A percentile compares a stretch with the other conserved stretches of the same genome.
These are phyloP conservation scores for Penicillium sp. DNA, from an alignment of 2,329 filamentous ascomycete species.

Conservation along the genomic window DNA sequence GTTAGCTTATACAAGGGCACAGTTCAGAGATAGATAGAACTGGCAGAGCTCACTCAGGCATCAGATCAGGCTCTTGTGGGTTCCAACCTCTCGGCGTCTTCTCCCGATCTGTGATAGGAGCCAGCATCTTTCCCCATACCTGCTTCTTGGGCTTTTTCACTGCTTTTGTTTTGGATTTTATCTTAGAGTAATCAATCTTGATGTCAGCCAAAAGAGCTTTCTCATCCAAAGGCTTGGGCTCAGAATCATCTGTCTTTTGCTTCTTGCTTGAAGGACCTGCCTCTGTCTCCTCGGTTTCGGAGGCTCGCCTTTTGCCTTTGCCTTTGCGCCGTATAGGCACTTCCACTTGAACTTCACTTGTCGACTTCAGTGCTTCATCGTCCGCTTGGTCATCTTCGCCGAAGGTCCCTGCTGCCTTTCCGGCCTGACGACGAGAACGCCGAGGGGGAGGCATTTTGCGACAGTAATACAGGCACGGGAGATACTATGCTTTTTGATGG, in stretches of 20 bases:
- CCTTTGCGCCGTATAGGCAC: too few relatives aligned
- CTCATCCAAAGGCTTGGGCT: background rate
- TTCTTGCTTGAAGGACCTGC: background rate
- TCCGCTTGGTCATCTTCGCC: too few relatives aligned
- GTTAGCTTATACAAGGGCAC: background rate
- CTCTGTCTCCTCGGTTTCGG: background rate
- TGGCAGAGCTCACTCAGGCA: background rate
- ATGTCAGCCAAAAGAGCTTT: background rate
- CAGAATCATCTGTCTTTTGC: background rate
- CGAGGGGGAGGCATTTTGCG: too few relatives aligned
- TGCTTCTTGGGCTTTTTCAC: background rate
- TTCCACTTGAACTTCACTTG: too few relatives aligned
- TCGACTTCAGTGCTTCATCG: too few relatives aligned
- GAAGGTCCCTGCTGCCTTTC: too few relatives aligned
- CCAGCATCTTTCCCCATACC: background rate
- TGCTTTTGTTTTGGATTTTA: background rate
- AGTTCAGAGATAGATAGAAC: background rate
- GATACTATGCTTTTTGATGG: background rate
- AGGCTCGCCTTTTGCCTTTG: too few relatives aligned
- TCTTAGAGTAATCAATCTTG: background rate
- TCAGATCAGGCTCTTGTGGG: conserved; percentile 1
- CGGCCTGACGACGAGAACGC: too few relatives aligned
- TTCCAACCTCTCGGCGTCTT: conserved; percentile 3
- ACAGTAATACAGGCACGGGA: background rate
- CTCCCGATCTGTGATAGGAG: background rate